These are phyloP conservation scores for Thalia dealbata DNA, from an alignment of 176 grass and related monocot species.

Conservation along the genomic window DNA sequence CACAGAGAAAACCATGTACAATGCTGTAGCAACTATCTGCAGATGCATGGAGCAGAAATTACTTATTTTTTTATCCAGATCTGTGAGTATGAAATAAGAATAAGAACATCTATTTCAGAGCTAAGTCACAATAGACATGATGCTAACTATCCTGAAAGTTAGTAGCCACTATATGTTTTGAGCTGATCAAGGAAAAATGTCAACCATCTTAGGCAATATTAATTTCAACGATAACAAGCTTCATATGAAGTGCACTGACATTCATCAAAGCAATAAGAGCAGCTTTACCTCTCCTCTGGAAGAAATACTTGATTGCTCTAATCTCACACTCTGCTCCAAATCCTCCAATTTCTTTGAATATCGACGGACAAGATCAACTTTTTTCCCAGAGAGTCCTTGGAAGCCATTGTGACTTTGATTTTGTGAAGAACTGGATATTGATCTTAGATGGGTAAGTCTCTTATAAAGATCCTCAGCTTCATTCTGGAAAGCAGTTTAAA, in stretches of 20 bases:
- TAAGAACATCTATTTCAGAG: neutral
- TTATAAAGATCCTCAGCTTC: constrained; percentile 59
- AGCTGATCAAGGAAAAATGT: neutral
- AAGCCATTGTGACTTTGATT: constrained; percentile 23
- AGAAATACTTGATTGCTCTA: constrained; percentile 64
- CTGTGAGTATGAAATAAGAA: neutral
- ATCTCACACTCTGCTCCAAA: constrained; percentile 79
- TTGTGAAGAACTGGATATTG: constrained; percentile 20
- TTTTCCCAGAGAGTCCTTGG: constrained; percentile 48
- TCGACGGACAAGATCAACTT: constrained; percentile 36
- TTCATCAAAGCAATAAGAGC: constrained; percentile 1
- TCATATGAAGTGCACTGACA: constrained; percentile 4
- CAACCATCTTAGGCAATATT: neutral
- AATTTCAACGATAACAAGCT: neutral
- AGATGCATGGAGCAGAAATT: too few species aligned
- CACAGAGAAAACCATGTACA: neutral
- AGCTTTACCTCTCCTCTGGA: constrained; percentile 43
- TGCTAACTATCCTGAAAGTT: neutral
- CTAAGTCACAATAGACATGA: neutral
- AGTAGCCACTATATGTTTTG: neutral
- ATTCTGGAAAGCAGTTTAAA: constrained; percentile 44
- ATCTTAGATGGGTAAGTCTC: constrained; percentile 66
- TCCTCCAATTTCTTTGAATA: constrained; percentile 71
- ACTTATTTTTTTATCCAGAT: neutral
- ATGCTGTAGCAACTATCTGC: neutral